Evolutionary conservation across 257 asterid species (phyloP).

Genomic region (Apocynum venetum): DNA sequence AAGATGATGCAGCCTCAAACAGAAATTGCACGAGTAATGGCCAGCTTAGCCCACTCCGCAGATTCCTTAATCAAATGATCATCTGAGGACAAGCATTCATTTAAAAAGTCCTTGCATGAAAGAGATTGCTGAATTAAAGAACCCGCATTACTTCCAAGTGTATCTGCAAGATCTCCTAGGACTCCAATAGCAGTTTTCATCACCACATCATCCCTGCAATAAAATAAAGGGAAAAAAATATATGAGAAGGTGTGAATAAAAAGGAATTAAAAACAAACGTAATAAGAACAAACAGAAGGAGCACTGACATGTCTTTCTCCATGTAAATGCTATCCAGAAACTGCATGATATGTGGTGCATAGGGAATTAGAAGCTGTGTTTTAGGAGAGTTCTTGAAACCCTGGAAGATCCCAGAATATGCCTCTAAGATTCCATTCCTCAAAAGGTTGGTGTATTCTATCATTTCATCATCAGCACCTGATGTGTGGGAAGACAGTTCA

Average conservation of each 20-base stretch:
- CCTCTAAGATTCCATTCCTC: constrained; percentile 28
- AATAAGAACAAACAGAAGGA: neutral
- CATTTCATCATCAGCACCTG: constrained; percentile 29
- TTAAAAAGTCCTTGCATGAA: constrained; percentile 79
- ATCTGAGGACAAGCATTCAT: constrained; percentile 81
- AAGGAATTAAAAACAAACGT: neutral
- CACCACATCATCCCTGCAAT: constrained; percentile 85
- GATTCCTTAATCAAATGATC: constrained; percentile 89
- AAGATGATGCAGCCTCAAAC: constrained; percentile 46
- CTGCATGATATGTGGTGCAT: constrained; percentile 29
- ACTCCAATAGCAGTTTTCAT: constrained; percentile 90
- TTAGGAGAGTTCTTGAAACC: constrained; percentile 30
- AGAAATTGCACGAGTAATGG: constrained; percentile 82
- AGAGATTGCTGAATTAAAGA: constrained; percentile 75
- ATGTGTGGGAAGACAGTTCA: constrained; percentile 23
- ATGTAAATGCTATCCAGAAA: constrained; percentile 28
- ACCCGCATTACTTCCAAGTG: constrained; percentile 83
- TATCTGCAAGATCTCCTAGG: constrained; percentile 91
- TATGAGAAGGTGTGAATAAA: neutral
- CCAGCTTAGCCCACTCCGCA: constrained; percentile 96
- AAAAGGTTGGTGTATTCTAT: constrained; percentile 26
- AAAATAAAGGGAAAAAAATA: constrained; percentile 12
- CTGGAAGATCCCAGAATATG: constrained; percentile 30
- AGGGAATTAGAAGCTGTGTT: constrained; percentile 27
- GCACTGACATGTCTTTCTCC: constrained; percentile 32